Evolutionary conservation across 345 rosid species (phyloP), one percentile per base, ranked within the genome.

Genomic region (Gossypium raimondii): DNA sequence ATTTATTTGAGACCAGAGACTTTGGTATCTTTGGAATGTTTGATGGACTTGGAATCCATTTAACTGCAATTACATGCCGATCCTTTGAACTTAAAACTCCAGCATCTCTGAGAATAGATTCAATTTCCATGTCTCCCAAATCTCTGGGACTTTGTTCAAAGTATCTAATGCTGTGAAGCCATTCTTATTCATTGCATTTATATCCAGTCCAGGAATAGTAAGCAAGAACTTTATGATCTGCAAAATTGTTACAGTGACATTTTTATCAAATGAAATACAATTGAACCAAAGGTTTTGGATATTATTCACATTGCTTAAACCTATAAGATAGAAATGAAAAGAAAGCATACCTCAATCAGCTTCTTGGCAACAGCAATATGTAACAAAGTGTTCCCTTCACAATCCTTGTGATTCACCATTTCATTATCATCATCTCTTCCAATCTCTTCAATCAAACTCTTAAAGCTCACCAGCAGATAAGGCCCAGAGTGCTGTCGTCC

Each of bases 111-210:
- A 75, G 77, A 14, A 59, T 71, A 16, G 62, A 72, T 24, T 56
- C 72, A 17, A 80, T 78, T 9, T 78, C 82, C 72, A 76, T 18
- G n/a, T 78, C 81, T 71, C 74, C 70, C 45, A 68, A 25, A 20
- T 70, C 78, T 65, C 81, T 74, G 20, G 70, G 76, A 6, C 78
- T 78, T 4, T 76, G 58, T 3, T 29, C 34, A 78, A 10, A 27
- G 77, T 41, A 44, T 79, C 78, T 22, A 79, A 22, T 6, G 73
- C 81, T 11, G 84, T 76, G 27, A 72, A 73, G 9, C 82, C 83
- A 51, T 55, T 78, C 41, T 59, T 60, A 6, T 81, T 83, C 66
- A 64, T 43, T 9, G 63, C 68, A 50, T 76, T 73, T 57, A 75
- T 22, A 6, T 79, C 64, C 17, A 81, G 78, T 38, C 56, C 9